These are phyloP conservation scores for Monotropa hypopitys DNA, from an alignment of 179 eudicot genomes.

Conservation along the genomic window DNA sequence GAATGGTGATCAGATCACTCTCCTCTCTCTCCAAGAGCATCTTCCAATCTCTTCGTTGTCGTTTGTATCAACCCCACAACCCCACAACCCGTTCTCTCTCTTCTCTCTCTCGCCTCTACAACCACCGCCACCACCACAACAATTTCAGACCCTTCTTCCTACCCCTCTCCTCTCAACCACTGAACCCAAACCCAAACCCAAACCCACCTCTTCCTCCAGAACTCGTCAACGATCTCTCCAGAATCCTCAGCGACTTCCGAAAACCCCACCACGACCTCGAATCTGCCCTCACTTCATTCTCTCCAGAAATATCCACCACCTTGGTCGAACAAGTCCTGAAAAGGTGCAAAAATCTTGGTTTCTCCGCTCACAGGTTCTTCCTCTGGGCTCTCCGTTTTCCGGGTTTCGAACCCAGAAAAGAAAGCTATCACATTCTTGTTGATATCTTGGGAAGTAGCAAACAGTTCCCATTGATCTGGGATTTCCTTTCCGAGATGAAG, in stretches of 20 bases:
- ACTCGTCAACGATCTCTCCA: conserved; percentile 54
- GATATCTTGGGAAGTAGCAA: conserved; percentile 55
- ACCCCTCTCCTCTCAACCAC: neutral
- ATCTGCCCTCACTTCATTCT: conserved; percentile 45
- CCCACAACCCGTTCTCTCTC: neutral
- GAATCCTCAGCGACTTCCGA: conserved; percentile 64
- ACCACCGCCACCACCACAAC: neutral
- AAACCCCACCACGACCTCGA: conserved; percentile 70
- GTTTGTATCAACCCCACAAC: neutral
- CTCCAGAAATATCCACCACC: conserved; percentile 26
- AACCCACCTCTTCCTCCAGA: conserved; percentile 17
- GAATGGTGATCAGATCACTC: neutral
- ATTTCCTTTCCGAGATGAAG: conserved; percentile 50
- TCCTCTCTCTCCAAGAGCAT: neutral
- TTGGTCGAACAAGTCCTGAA: conserved; percentile 66
- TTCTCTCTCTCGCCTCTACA: neutral
- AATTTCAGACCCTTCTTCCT: conserved; percentile 9
- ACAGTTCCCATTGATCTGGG: conserved; percentile 82
- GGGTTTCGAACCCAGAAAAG: conserved; percentile 30
- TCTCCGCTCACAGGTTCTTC: conserved; percentile 82
- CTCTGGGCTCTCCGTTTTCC: conserved; percentile 52
- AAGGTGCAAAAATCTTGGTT: conserved; percentile 57
- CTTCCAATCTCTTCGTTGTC: neutral
- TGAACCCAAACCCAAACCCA: neutral
- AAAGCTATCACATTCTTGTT: conserved; percentile 46